Percentiles rank a stretch among this genome's conserved stretches.
Conservation (phyloP, 345 rosid species). For the Streptanthus diversifolius region DNA sequence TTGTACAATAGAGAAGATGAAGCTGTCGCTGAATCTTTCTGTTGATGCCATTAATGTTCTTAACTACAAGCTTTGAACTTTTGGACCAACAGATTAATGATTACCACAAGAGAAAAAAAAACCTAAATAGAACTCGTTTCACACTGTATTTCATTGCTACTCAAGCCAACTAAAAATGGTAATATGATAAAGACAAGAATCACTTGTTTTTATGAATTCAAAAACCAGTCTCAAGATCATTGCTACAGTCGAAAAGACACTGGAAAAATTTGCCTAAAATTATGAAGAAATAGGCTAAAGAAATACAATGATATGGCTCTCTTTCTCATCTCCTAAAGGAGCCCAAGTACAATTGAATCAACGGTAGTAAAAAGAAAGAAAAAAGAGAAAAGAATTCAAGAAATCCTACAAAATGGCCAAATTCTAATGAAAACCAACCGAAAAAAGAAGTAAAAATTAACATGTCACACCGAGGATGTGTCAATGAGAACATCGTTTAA, state of each 20-base stretch:
- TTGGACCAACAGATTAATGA: slow-evolving; percentile 11
- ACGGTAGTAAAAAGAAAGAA: slow-evolving; percentile 7
- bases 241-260: not conserved
- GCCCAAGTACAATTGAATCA: slow-evolving; percentile 33
- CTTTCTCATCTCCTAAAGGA: slow-evolving; percentile 25
- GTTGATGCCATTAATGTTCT: slow-evolving; percentile 16
- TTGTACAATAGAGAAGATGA: slow-evolving; percentile 28
- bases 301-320: slow-evolving; percentile 32
- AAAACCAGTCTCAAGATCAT: slow-evolving; percentile 22
- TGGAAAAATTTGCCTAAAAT: slow-evolving; percentile 1
- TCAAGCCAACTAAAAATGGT: not conserved
- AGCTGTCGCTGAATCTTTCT: slow-evolving; percentile 30
- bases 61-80: slow-evolving; percentile 21
- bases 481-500: slow-evolving; percentile 87
- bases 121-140: not conserved
- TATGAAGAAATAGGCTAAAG: slow-evolving; percentile 22
- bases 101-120: slow-evolving; percentile 14
- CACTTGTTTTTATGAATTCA: slow-evolving; percentile 1
- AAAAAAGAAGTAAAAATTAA: slow-evolving; percentile 11
- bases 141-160: not conserved
- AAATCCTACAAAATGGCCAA: slow-evolving; percentile 34
- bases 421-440: slow-evolving; percentile 9
- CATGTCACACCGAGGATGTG: slow-evolving; percentile 74
- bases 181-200: slow-evolving; percentile 10
- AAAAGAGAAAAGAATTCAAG: slow-evolving; percentile 19